Evolutionary conservation across 768 basidiomycete genomes (phyloP).

Genomic region (Amanita exitialis): DNA sequence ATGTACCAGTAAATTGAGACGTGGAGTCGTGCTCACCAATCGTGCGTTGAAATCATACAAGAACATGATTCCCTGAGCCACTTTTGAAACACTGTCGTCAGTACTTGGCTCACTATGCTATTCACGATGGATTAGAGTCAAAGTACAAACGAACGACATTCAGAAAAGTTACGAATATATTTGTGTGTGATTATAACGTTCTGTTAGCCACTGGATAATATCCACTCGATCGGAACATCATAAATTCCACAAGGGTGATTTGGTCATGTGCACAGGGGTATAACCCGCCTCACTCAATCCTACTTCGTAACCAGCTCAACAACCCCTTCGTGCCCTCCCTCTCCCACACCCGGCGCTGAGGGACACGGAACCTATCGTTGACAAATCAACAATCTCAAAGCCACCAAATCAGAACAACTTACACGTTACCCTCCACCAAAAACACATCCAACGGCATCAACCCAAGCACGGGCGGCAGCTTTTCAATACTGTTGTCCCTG

Average conservation of each 20-base stretch:
- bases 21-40: background rate
- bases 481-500: slow-evolving; percentile 71
- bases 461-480: slow-evolving; percentile 61
- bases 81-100: no score
- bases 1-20: background rate
- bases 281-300: slow-evolving; percentile 38
- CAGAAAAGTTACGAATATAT: no score
- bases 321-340: slow-evolving; percentile 78
- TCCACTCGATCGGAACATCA: no score
- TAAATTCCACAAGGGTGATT: background rate
- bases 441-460: slow-evolving; percentile 72
- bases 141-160: no score
- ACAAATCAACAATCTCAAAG: background rate
- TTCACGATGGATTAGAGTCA: no score
- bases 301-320: slow-evolving; percentile 67
- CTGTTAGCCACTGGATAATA: no score
- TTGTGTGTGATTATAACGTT: no score
- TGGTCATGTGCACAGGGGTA: background rate
- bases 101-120: no score
- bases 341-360: slow-evolving; percentile 77
- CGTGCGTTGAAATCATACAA: background rate
- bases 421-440: slow-evolving; percentile 80
- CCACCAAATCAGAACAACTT: slow-evolving; percentile 21
- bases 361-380: slow-evolving; percentile 61
- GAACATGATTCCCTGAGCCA: background rate